phyloP scores from a whole-genome alignment of 306 rosid genomes.

The Dalbergia cochinchinensis region DNA sequence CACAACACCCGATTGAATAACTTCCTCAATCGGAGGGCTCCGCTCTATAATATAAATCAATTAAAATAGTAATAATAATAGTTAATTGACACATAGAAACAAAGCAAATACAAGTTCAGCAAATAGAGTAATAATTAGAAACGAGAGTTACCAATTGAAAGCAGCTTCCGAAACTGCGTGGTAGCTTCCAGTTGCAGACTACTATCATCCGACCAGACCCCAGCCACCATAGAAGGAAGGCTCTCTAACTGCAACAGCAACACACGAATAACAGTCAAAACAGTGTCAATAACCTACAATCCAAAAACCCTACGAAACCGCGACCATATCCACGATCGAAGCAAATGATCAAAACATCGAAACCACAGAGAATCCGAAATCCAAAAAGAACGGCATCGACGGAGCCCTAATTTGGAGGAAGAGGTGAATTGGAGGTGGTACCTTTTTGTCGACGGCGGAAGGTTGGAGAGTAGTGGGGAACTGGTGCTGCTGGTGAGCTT shows the following conservation, averaged over 20 bases:
- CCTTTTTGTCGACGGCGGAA: conserved; percentile 67
- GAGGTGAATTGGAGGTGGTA: not conserved
- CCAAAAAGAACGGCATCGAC: conserved; percentile 19
- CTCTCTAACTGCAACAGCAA: conserved; percentile 67
- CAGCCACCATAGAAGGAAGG: conserved; percentile 78
- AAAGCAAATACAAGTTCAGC: not conserved
- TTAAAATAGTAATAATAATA: too few species aligned
- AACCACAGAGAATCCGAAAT: too few species aligned
- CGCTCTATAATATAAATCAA: conserved; percentile 50
- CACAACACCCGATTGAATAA: conserved; percentile 80
- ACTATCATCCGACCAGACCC: conserved; percentile 67
- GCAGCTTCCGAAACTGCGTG: conserved; percentile 78
- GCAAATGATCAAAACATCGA: not conserved
- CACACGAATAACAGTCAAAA: not conserved
- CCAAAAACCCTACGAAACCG: conserved; percentile 24
- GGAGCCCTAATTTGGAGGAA: conserved; percentile 37
- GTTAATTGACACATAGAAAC: not conserved
- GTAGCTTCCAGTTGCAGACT: conserved; percentile 76
- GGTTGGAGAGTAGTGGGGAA: conserved; percentile 52
- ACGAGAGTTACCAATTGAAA: conserved; percentile 64
- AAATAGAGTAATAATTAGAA: not conserved
- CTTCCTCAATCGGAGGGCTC: conserved; percentile 87
- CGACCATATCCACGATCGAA: conserved; percentile 6
- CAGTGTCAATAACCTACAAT: not conserved
- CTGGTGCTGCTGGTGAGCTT: conserved; percentile 54